Base-by-base conservation (phyloP, 2,329 filamentous ascomycete species). In the Fusarium chuoi region DNA sequence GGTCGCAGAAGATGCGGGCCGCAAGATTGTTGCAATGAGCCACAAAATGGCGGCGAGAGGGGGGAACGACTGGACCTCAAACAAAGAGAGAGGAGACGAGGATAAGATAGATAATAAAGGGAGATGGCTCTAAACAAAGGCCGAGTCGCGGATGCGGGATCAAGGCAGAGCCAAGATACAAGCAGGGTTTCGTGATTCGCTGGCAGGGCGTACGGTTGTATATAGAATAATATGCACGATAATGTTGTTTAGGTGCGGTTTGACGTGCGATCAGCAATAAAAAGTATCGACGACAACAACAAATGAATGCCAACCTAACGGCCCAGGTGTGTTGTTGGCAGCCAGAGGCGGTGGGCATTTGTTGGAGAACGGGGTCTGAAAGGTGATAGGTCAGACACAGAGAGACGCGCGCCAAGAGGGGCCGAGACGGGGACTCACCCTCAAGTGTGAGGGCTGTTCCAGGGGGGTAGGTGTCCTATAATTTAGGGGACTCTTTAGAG, bases 41-140 rank as follows among this genome's bases (percentile, higher is more conserved):
- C 75, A 76, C 76, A 73, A 75, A 71, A 74, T 76, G 68, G 74
- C 76, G 75, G 57, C 64, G 65, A 68, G 76, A 58, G 64, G 70
- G 67, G 63, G 57, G 62, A 65, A 60, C 42, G 36, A 42, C 22
- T 22, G 39, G 30, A 30, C 59, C 68, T 75, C 71, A 63, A 57
- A 64, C 68, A 51, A 61, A 44, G 54, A 63, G 68, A 60, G 61
- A 30, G 26, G 20, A 12, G 33, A 33, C 41, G 62, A 61, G 62
- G 63, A 48, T 42, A 60, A 33, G 33, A 33, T 33, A 33, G 30
- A 33, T 33, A 33, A 54, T 55, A 55, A 41, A 55, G 24, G 11
- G 51, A 54, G 61, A 61, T 58, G 59, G 42, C 44, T 55, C 54
- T 55, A 55, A 39, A 42, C 38, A 62, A 57, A 70, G 46, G 56